Base-by-base conservation (phyloP, 371 early-diverging fungal species). In the Lichtheimia ornata region DNA sequence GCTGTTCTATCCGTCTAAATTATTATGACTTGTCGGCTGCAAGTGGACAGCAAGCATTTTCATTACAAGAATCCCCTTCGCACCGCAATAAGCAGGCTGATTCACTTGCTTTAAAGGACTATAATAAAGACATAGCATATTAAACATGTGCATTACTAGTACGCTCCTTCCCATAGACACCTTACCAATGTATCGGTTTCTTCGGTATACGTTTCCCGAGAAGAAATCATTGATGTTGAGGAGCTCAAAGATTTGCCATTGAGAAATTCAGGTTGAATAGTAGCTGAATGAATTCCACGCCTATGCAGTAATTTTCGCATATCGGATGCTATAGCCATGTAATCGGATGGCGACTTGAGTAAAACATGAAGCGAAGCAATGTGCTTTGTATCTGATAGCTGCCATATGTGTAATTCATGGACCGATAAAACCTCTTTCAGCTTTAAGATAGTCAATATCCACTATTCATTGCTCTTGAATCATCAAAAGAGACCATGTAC, bases 371-470 rank as follows among this genome's bases (percentile, higher is more conserved):
- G 86, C 0, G 93, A 89, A 0, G 93, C 93, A 53, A 96, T 86
- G 53, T 82, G 71, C 66, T 95, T 94, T 56, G 87, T 88, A 52
- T 94, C 94, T 27, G 91, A 90, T 56, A 97, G 72, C 66, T 94
- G 92, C 96, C 96, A 97, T 22, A 97, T 91, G 66, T 97, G 97
- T n/a, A 97, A 63, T 59, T 97, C 97, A 64, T 97, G 97, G 35
- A 95, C 82, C 15, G 88, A 89, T 5, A 87, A 35, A 7, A 96
- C 86, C 27, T 83, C 86, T 3, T 81, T 79, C 12, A 90, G 68
- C 59, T 82, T 68, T 57, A 35, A 52, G 2, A 15, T 3, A 35
- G 35, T 35, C 11, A 20, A 5, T 12, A 24, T 7, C 12, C 22
- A 22, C 15, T 52, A 47, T 15, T 52, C 52, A 24, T 27, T 25